Conservation (phyloP, 176 grass and related monocot species). For the Lolium perenne region DNA sequence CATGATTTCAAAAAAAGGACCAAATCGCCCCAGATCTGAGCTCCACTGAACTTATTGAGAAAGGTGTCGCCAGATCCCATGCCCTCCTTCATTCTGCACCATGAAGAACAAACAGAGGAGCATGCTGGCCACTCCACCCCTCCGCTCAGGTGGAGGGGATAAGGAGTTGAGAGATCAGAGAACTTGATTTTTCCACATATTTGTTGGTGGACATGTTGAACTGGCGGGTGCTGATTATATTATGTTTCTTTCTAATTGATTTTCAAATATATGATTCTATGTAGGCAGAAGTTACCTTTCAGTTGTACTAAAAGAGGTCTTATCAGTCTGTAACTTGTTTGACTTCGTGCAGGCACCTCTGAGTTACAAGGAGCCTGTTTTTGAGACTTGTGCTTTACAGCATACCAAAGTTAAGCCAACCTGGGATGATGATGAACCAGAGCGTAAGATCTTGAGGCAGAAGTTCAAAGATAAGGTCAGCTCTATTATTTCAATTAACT, state of each 20-base stretch:
- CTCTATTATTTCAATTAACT: neutral
- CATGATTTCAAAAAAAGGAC: neutral
- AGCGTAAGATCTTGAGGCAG: constrained; percentile 61
- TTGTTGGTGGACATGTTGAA: constrained; percentile 9
- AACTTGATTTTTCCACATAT: too few species aligned
- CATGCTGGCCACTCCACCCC: too few species aligned
- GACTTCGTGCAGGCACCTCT: constrained; percentile 57
- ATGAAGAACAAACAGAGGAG: too few species aligned
- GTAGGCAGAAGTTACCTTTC: neutral
- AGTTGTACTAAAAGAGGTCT: constrained; percentile 24
- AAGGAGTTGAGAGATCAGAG: too few species aligned
- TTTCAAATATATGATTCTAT: neutral
- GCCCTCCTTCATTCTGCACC: too few species aligned
- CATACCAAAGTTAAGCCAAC: constrained; percentile 84
- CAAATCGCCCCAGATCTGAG: neutral
- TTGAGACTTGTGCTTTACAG: constrained; percentile 82
- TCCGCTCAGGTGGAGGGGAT: too few species aligned
- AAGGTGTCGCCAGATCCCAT: too few species aligned
- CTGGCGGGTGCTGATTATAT: neutral
- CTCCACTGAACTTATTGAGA: neutral
- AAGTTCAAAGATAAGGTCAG: constrained; percentile 88
- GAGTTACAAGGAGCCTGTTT: constrained; percentile 82
- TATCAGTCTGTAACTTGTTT: constrained; percentile 15
- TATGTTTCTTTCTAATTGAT: neutral
- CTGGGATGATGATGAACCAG: constrained; percentile 88